Evolutionary conservation across 345 rosid species (phyloP).

Genomic region (Hevea brasiliensis): DNA sequence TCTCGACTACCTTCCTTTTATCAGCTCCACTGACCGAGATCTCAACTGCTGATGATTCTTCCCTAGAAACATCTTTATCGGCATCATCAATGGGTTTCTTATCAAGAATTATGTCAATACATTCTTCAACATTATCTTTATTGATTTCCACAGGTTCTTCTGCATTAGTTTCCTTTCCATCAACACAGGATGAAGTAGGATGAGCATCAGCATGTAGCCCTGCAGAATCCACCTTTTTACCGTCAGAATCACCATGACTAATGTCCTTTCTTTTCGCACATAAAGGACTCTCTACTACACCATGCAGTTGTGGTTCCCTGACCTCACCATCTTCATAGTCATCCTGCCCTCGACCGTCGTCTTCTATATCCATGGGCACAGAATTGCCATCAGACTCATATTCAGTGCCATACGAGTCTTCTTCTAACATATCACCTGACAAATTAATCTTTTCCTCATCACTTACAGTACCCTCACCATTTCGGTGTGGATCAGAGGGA

Average conservation of each 20-base stretch:
- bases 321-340: slow-evolving; percentile 66
- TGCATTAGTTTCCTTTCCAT: slow-evolving; percentile 27
- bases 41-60: slow-evolving; percentile 32
- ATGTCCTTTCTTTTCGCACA: slow-evolving; percentile 24
- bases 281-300: slow-evolving; percentile 26
- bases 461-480: slow-evolving; percentile 42
- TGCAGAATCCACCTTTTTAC: slow-evolving; percentile 22
- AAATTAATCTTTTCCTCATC: slow-evolving; percentile 61
- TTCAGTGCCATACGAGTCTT: slow-evolving; percentile 45
- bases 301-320: slow-evolving; percentile 37
- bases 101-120: slow-evolving; percentile 22
- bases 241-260: slow-evolving; percentile 29
- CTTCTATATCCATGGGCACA: slow-evolving; percentile 39
- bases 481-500: slow-evolving; percentile 32
- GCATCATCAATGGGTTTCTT: slow-evolving; percentile 20
- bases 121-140: slow-evolving; percentile 19
- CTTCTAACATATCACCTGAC: slow-evolving; percentile 48
- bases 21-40: slow-evolving; percentile 28
- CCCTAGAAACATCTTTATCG: slow-evolving; percentile 29
- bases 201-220: slow-evolving; percentile 18
- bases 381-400: slow-evolving; percentile 53
- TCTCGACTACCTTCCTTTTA: slow-evolving; percentile 17
- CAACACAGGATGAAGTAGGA: slow-evolving; percentile 30
- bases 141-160: slow-evolving; percentile 36
- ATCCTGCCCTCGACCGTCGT: slow-evolving; percentile 39